Evolutionary conservation across 1,284 basidiomycete species (phyloP).

Genomic region (Meira miltonrushii): DNA sequence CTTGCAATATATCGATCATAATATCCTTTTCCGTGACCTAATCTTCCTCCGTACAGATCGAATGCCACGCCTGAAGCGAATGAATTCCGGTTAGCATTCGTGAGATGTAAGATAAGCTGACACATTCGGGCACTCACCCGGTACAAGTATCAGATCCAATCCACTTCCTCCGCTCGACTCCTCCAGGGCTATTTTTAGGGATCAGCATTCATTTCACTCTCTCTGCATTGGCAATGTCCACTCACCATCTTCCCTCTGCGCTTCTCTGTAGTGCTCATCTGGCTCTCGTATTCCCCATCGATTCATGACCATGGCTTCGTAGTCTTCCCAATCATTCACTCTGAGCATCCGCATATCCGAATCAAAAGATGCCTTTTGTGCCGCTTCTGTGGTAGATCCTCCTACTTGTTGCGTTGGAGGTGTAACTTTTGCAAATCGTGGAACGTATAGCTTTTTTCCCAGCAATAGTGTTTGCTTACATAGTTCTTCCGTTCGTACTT

Average conservation of each 20-base stretch:
- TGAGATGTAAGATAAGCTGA: neutral
- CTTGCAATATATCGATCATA: conserved; percentile 53
- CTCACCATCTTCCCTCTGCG: conserved; percentile 18
- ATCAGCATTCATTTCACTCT: neutral
- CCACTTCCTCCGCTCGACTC: conserved; percentile 39
- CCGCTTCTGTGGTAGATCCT: neutral
- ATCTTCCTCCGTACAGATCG: conserved; percentile 46
- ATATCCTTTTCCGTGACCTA: conserved; percentile 55
- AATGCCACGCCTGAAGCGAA: conserved; percentile 41
- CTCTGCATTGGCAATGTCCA: conserved; percentile 11
- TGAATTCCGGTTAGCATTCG: neutral
- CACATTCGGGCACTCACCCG: conserved; percentile 25
- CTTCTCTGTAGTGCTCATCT: conserved; percentile 26
- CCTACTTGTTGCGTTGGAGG: no score
- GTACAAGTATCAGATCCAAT: conserved; percentile 54
- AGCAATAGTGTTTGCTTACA: conserved; percentile 23
- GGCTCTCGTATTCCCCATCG: conserved; percentile 54
- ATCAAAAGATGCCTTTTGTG: conserved; percentile 28
- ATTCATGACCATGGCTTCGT: conserved; percentile 47
- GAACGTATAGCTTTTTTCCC: conserved; percentile 53
- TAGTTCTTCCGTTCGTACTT: conserved; percentile 52
- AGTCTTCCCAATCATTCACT: conserved; percentile 37
- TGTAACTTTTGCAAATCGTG: conserved; percentile 40
- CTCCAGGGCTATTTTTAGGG: conserved; percentile 33
- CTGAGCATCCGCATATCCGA: conserved; percentile 54